These are phyloP conservation scores for Puccinia hordei DNA, from an alignment of 1,284 basidiomycete species.

Conservation along the genomic window DNA sequence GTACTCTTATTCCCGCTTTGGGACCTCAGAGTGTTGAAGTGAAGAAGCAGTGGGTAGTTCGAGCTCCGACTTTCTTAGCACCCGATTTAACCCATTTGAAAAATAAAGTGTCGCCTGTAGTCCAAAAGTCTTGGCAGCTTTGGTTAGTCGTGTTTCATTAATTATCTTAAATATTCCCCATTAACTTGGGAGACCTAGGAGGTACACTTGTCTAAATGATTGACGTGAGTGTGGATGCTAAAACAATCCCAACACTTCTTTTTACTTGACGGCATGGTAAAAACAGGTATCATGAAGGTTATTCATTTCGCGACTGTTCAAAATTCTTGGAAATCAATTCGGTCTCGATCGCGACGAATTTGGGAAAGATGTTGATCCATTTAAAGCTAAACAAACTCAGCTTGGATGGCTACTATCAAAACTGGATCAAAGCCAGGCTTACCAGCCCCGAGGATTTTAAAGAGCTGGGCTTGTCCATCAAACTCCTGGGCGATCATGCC, in stretches of 20 bases:
- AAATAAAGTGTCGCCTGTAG: too few species aligned
- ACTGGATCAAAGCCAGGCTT: not conserved
- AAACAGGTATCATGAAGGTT: slow-evolving; percentile 11
- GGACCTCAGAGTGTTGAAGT: not conserved
- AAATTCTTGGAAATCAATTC: not conserved
- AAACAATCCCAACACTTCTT: too few species aligned
- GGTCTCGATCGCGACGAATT: not conserved
- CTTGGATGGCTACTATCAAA: slow-evolving; percentile 6
- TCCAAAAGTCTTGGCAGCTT: not conserved
- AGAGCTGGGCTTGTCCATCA: not conserved
- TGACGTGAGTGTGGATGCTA: too few species aligned
- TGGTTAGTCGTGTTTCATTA: not conserved
- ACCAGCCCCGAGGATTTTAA: not conserved
- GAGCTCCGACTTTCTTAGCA: not conserved
- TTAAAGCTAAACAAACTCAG: slow-evolving; percentile 3
- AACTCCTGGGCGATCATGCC: not conserved
- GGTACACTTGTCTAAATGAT: too few species aligned
- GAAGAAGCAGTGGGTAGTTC: not conserved
- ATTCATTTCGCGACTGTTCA: not conserved
- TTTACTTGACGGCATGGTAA: not conserved
- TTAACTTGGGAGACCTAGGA: not conserved
- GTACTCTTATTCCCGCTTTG: not conserved
- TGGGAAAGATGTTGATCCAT: slow-evolving; percentile 13
- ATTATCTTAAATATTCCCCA: not conserved
- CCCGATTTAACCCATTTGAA: not conserved